Evolutionary conservation across 352 stramenopile genomes (phyloP).

Genomic region (Hyaloperonospora brassicae): DNA sequence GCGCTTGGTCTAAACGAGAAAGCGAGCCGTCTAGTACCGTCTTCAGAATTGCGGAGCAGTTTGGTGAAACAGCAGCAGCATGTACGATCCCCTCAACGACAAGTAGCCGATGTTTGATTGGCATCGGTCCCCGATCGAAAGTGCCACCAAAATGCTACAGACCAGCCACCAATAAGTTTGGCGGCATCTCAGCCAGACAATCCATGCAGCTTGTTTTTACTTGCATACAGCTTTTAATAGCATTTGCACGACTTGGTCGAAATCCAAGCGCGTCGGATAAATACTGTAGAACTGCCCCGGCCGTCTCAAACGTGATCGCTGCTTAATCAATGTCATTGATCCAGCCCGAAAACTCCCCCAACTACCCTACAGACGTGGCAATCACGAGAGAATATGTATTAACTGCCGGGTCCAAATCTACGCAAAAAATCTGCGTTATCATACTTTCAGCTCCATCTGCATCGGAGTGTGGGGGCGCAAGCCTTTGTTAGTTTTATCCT

Average conservation of each 20-base stretch:
- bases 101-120: conserved; percentile 46
- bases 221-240: conserved; percentile 70
- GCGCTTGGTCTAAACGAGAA: conserved; percentile 37
- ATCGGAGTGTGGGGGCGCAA: conserved; percentile 13
- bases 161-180: conserved; percentile 33
- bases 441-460: conserved; percentile 30
- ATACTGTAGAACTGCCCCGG: conserved; percentile 45
- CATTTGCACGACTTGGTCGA: conserved; percentile 31
- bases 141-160: conserved; percentile 36
- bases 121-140: conserved; percentile 21
- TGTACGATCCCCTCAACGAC: conserved; percentile 62
- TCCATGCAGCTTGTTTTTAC: conserved; percentile 39
- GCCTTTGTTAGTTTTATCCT: conserved; percentile 36
- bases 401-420: conserved; percentile 24
- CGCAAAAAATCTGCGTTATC: conserved; percentile 38
- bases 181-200: conserved; percentile 43
- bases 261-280: conserved; percentile 39
- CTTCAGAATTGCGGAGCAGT: conserved; percentile 48
- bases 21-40: conserved; percentile 41
- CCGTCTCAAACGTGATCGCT: conserved; percentile 29
- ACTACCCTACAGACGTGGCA: conserved; percentile 34
- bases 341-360: conserved; percentile 54
- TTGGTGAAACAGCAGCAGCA: conserved; percentile 33
- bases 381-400: conserved; percentile 38
- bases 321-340: conserved; percentile 36